Conservation (phyloP, 2,329 filamentous ascomycete genomes). For the Aspergillus ruber region DNA sequence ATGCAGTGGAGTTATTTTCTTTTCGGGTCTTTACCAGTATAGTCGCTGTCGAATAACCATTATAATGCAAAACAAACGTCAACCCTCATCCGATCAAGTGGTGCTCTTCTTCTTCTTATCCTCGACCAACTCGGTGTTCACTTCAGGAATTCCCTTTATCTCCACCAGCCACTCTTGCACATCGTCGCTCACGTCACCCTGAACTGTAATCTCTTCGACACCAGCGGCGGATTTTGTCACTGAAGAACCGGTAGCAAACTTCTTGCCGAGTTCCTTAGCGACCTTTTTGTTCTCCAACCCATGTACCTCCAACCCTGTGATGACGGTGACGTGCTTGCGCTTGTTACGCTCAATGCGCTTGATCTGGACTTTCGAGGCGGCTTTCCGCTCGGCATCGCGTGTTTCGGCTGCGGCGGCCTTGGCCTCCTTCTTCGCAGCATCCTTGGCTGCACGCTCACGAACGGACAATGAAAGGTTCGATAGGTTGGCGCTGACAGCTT, state of each 20-base stretch:
- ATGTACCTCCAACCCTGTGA: constrained; percentile 85
- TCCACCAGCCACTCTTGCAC: constrained; percentile 85
- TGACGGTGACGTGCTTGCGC: constrained; percentile 89
- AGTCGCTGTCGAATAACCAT: constrained; percentile 1
- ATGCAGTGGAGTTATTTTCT: constrained; percentile 1
- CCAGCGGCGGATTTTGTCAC: constrained; percentile 84
- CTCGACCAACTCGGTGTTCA: constrained; percentile 90
- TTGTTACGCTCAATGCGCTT: constrained; percentile 98
- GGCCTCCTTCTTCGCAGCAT: constrained; percentile 92
- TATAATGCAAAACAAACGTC: constrained; percentile 1
- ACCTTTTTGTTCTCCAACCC: constrained; percentile 92
- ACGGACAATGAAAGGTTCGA: constrained; percentile 82
- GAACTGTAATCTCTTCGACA: constrained; percentile 93
- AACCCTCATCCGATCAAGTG: constrained; percentile 4
- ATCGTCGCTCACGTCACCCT: constrained; percentile 93
- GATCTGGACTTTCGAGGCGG: constrained; percentile 76
- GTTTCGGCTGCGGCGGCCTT: constrained; percentile 85
- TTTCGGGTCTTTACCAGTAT: not conserved
- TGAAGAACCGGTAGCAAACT: constrained; percentile 88
- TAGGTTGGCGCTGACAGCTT: constrained; percentile 76
- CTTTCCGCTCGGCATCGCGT: constrained; percentile 75
- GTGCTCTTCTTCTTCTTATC: constrained; percentile 86
- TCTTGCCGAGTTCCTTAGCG: constrained; percentile 95
- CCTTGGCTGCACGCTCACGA: constrained; percentile 90
- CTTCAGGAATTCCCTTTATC: constrained; percentile 79